Conservation (phyloP, 495 filamentous ascomycete species). For the Pyrenula aspistea region DNA sequence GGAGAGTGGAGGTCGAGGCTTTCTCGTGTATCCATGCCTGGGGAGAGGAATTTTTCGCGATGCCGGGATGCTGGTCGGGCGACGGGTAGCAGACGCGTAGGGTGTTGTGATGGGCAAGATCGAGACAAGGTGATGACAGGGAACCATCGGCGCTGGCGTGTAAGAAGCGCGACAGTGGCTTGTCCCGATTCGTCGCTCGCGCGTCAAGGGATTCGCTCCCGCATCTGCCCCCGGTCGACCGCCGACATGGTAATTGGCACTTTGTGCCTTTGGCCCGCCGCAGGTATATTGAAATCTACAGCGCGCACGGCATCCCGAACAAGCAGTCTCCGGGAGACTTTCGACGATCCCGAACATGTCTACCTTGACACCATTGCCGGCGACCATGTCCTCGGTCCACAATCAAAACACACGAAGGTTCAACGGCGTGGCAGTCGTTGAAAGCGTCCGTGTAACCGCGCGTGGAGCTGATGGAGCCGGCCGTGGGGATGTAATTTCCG, state of each 20-base stretch:
- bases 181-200: background rate
- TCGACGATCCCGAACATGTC: too few relatives aligned
- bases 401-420: too few relatives aligned
- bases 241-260: too few relatives aligned
- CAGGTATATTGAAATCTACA: too few relatives aligned
- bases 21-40: background rate
- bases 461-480: too few relatives aligned
- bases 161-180: background rate
- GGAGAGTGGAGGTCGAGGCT: background rate
- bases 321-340: too few relatives aligned
- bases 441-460: too few relatives aligned
- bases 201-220: background rate
- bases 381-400: too few relatives aligned
- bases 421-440: background rate
- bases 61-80: background rate
- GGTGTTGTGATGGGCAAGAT: background rate
- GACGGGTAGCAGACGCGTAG: background rate
- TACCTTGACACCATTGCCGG: too few relatives aligned
- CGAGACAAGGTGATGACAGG: too few relatives aligned
- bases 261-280: too few relatives aligned
- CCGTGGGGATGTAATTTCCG: background rate
- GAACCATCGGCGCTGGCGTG: background rate
- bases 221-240: background rate
- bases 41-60: background rate
- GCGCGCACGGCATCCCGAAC: too few relatives aligned